Percentiles rank a stretch among this genome's conserved stretches.
phyloP scores from a whole-genome alignment of 495 filamentous ascomycete species.

The Thermothielavioides terrestris region DNA sequence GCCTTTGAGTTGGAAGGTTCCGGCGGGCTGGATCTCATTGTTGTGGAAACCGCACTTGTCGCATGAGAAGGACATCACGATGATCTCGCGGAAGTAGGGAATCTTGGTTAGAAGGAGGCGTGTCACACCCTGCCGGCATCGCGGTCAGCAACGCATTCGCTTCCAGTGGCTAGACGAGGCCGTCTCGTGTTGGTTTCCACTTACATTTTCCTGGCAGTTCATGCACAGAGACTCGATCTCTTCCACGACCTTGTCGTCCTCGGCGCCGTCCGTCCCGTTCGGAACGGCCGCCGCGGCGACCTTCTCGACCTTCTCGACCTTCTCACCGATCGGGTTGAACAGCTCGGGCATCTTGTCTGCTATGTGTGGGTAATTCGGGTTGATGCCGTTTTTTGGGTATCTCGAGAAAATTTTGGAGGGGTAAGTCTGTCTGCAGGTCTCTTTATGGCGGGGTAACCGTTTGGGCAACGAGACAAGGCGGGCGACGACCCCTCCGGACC shows the following conservation, averaged over 20 bases:
- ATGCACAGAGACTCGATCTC: conserved; percentile 43
- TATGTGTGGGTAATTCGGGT: conserved; percentile 2
- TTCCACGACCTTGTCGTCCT: conserved; percentile 53
- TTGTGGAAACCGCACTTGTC: conserved; percentile 79
- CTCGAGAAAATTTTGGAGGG: conserved; percentile 33
- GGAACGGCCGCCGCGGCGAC: conserved; percentile 26
- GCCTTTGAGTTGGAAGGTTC: conserved; percentile 82
- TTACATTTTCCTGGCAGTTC: conserved; percentile 64
- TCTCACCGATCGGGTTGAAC: conserved; percentile 47
- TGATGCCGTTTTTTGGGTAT: conserved; percentile 2
- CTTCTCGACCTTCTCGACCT: conserved; percentile 44
- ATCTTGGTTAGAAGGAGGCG: conserved; percentile 81
- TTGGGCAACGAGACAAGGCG: too few species aligned
- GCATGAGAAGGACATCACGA: conserved; percentile 94
- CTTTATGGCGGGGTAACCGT: conserved; percentile 19
- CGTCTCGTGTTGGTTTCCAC: conserved; percentile 13
- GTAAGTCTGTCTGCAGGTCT: conserved; percentile 16
- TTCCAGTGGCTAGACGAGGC: too few species aligned
- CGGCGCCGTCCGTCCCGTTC: conserved; percentile 29
- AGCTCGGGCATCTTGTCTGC: conserved; percentile 31
- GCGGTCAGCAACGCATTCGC: conserved; percentile 6
- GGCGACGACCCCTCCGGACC: conserved; percentile 2
- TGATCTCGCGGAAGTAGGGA: conserved; percentile 92
- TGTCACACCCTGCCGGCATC: conserved; percentile 58
- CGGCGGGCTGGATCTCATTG: conserved; percentile 85